Percentiles rank a stretch among this genome's conserved stretches.
Conservation (phyloP, 1,284 basidiomycete species). For the Entoloma clypeatum region DNA sequence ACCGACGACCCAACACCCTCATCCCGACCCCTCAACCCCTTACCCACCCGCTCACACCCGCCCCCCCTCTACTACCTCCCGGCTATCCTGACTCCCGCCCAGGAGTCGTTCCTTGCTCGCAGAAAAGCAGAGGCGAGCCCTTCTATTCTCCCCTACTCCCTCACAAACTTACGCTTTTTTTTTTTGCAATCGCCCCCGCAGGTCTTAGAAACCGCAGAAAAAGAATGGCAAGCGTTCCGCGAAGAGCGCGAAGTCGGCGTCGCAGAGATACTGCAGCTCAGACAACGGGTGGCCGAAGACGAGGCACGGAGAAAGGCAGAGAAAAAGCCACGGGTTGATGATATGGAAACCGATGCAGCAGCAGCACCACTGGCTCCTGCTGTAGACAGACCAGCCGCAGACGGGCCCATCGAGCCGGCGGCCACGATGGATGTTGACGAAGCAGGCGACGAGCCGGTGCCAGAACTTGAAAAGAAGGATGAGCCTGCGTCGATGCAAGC, state of each 20-base stretch:
- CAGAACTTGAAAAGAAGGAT: conserved; percentile 39
- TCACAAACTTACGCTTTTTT: conserved; percentile 11
- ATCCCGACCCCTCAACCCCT: conserved; percentile 34
- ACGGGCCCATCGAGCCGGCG: conserved; percentile 20
- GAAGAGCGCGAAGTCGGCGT: conserved; percentile 56
- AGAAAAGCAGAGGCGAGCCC: conserved; percentile 57
- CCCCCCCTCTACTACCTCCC: conserved; percentile 77
- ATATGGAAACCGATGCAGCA: conserved; percentile 26
- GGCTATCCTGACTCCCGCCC: conserved; percentile 59
- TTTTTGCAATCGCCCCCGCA: conserved; percentile 24
- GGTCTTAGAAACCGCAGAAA: conserved; percentile 60
- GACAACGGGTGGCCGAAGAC: conserved; percentile 62
- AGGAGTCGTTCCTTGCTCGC: conserved; percentile 61
- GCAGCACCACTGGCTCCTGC: conserved; percentile 13
- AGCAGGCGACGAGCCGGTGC: conserved; percentile 25
- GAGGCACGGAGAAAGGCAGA: conserved; percentile 47
- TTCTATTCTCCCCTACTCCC: background rate
- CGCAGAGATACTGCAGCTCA: conserved; percentile 57
- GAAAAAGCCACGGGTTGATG: conserved; percentile 24
- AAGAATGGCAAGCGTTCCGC: conserved; percentile 63
- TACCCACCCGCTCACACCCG: conserved; percentile 60
- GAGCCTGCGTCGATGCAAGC: conserved; percentile 43
- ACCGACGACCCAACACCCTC: conserved; percentile 32
- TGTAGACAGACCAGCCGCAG: conserved; percentile 17
- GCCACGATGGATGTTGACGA: conserved; percentile 44